Evolutionary conservation across 2,329 filamentous ascomycete genomes (phyloP).

Genomic region (Torrubiellomyces zombiae): DNA sequence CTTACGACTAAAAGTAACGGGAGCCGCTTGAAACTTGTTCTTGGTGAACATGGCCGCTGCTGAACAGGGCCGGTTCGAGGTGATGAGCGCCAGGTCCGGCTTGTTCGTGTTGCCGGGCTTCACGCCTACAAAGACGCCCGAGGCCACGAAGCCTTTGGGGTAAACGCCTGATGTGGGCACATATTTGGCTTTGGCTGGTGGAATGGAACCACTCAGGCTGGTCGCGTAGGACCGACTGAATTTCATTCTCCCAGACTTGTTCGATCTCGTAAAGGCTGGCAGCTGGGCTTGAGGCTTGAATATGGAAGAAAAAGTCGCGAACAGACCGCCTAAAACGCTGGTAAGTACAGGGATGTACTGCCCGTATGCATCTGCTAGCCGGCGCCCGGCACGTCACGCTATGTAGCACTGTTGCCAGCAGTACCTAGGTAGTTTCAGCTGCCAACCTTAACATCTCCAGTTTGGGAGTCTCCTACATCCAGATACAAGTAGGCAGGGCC

Average conservation of each 20-base stretch:
- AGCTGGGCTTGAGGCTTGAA: conserved; percentile 5
- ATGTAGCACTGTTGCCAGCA: too few relatives aligned
- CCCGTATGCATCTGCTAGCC: too few relatives aligned
- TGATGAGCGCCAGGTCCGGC: conserved; percentile 78
- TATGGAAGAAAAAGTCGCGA: too few relatives aligned
- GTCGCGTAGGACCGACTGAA: conserved; percentile 19
- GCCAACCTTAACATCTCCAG: too few relatives aligned
- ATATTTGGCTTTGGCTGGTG: conserved; percentile 75
- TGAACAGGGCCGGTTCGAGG: conserved; percentile 71
- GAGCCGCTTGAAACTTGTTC: conserved; percentile 95
- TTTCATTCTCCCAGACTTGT: too few relatives aligned
- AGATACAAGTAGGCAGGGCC: too few relatives aligned
- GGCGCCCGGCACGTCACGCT: too few relatives aligned
- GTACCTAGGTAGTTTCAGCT: too few relatives aligned
- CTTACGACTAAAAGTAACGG: conserved; percentile 69
- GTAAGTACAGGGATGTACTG: too few relatives aligned
- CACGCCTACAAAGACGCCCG: conserved; percentile 80
- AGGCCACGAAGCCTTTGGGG: conserved; percentile 75
- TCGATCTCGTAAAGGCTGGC: too few relatives aligned
- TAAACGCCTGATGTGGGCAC: conserved; percentile 74
- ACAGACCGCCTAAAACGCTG: too few relatives aligned
- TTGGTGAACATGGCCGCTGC: conserved; percentile 91
- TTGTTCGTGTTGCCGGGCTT: conserved; percentile 85
- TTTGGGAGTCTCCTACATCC: too few relatives aligned
- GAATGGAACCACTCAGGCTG: conserved; percentile 28